Percentiles rank a stretch among this genome's conserved stretches.
Conservation (phyloP, 2,329 filamentous ascomycete genomes). For the Curvularia sp. region DNA sequence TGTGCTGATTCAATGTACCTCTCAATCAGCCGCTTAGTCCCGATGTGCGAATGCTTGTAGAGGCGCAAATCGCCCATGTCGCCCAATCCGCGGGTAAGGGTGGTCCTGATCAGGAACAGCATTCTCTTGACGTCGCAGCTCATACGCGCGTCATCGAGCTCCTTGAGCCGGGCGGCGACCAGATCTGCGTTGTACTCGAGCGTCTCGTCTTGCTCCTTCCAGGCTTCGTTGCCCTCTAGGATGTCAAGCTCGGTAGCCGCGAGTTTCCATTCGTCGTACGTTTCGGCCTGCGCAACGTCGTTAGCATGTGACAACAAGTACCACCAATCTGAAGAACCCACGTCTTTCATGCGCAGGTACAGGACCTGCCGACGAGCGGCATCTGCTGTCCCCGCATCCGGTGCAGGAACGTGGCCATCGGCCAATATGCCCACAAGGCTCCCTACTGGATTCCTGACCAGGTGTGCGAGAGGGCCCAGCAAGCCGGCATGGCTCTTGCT, state of each 20-base stretch:
- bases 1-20: conserved; percentile 82
- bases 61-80: conserved; percentile 84
- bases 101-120: conserved; percentile 80
- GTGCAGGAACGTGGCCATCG: conserved; percentile 27
- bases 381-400: conserved; percentile 14
- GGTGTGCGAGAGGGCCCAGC: conserved; percentile 45
- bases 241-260: conserved; percentile 79
- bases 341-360: conserved; percentile 69
- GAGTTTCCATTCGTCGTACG: conserved; percentile 73
- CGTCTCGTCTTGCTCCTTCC: conserved; percentile 75
- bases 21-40: conserved; percentile 87
- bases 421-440: conserved; percentile 24
- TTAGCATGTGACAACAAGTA: conserved; percentile 39
- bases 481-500: conserved; percentile 43
- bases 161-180: conserved; percentile 71
- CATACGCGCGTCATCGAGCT: conserved; percentile 76
- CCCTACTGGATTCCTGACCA: conserved; percentile 46
- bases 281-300: conserved; percentile 63
- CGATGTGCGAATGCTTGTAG: conserved; percentile 83
- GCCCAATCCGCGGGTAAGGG: conserved; percentile 79
- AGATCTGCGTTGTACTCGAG: conserved; percentile 74
- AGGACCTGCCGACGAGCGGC: conserved; percentile 64
- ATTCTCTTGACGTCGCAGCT: conserved; percentile 77
- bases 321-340: conserved; percentile 51
- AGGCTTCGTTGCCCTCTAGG: conserved; percentile 79